Evolutionary conservation across 306 rosid genomes (phyloP).

Genomic region (Trifolium pratense): DNA sequence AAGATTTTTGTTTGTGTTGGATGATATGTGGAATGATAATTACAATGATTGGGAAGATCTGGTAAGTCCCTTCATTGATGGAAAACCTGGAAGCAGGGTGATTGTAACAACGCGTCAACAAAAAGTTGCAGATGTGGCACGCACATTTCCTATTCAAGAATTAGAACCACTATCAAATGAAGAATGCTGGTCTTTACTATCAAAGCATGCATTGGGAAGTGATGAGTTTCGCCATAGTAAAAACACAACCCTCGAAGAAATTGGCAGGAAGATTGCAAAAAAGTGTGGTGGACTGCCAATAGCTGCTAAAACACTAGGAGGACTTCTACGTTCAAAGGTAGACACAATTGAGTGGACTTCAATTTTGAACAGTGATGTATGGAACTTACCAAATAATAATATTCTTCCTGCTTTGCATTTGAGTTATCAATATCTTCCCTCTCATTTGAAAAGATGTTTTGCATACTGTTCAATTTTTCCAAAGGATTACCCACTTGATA

Average conservation of each 20-base stretch:
- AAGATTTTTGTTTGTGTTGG: conserved; percentile 4
- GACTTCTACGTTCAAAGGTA: conserved; percentile 2
- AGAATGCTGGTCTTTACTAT: conserved; percentile 46
- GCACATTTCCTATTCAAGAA: conserved; percentile 41
- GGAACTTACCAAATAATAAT: conserved; percentile 5
- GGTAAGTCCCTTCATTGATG: background rate
- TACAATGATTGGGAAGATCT: conserved; percentile 5
- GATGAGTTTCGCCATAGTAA: background rate
- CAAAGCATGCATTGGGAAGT: background rate
- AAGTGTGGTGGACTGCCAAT: background rate
- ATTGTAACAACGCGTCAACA: conserved; percentile 31
- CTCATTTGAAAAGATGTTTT: conserved; percentile 19
- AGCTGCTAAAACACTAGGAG: background rate
- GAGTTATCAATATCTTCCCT: conserved; percentile 15
- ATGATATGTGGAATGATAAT: background rate
- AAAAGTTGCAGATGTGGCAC: conserved; percentile 47
- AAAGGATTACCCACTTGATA: background rate
- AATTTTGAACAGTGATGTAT: conserved; percentile 29
- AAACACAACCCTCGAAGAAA: background rate
- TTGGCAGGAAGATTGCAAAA: conserved; percentile 41
- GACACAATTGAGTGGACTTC: background rate
- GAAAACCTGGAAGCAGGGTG: background rate
- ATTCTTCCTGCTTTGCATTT: background rate
- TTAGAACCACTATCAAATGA: conserved; percentile 45
- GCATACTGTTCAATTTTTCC: background rate